Percentiles rank a stretch among this genome's conserved stretches.
These are phyloP conservation scores for Triticum urartu DNA, from an alignment of 176 grass and related monocot species.

Conservation along the genomic window DNA sequence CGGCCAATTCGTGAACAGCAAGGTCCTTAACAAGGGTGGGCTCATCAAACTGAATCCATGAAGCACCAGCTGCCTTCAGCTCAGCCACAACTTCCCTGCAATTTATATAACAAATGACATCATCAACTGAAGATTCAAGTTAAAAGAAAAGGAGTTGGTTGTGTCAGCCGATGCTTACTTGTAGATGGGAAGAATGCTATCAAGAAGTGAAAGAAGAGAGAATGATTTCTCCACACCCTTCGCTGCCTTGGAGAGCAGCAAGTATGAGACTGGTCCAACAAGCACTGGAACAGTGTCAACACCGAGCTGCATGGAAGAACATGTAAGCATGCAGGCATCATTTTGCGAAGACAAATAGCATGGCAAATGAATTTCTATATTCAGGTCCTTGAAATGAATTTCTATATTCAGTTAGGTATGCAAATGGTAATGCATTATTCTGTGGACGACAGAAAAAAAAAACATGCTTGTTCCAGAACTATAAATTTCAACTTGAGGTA, in stretches of 20 bases:
- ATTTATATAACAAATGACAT: conserved; percentile 38
- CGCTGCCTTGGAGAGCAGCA: conserved; percentile 89
- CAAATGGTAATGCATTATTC: not conserved
- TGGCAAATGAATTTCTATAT: not conserved
- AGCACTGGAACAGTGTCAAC: conserved; percentile 87
- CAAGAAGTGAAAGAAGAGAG: conserved; percentile 78
- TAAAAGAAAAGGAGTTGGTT: conserved; percentile 7
- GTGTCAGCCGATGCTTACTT: conserved; percentile 55
- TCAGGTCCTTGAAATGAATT: not conserved
- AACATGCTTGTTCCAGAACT: not conserved
- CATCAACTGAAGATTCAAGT: conserved; percentile 14
- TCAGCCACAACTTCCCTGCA: conserved; percentile 83
- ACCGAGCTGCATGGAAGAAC: conserved; percentile 59
- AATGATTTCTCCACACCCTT: conserved; percentile 97
- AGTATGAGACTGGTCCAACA: conserved; percentile 88
- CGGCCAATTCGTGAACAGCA: conserved; percentile 69
- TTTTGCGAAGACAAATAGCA: conserved; percentile 7
- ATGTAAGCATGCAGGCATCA: conserved; percentile 6
- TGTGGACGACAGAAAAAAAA: not conserved
- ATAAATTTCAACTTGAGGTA: not conserved
- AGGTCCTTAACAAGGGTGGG: conserved; percentile 88
- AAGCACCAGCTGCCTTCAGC: conserved; percentile 85
- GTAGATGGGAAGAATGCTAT: conserved; percentile 79
- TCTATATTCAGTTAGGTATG: not conserved
- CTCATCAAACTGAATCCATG: conserved; percentile 98